Evolutionary conservation across 441 rosid genomes (phyloP).

Genomic region (Melastoma candidum): DNA sequence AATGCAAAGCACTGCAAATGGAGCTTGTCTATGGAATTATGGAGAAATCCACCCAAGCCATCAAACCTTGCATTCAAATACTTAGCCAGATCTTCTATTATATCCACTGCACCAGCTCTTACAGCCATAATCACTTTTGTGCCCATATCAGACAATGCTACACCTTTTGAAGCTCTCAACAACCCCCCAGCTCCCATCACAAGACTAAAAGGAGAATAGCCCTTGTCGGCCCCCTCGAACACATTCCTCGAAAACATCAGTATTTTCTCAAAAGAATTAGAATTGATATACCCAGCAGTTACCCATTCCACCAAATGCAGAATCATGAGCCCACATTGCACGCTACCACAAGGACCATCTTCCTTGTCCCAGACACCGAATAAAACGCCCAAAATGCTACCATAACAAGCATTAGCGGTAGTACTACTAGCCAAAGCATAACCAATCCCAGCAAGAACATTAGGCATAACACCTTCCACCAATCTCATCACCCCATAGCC

Average conservation of each 20-base stretch:
- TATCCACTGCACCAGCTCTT: constrained; percentile 48
- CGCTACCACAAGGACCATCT: constrained; percentile 37
- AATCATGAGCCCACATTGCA: constrained; percentile 62
- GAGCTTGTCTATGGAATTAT: constrained; percentile 24
- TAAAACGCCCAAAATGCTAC: constrained; percentile 38
- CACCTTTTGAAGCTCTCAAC: constrained; percentile 50
- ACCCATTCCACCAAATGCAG: constrained; percentile 84
- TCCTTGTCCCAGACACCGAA: constrained; percentile 57
- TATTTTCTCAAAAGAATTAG: constrained; percentile 34
- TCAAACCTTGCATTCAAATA: constrained; percentile 29
- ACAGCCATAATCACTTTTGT: constrained; percentile 34
- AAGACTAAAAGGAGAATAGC: constrained; percentile 38
- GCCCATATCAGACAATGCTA: constrained; percentile 26
- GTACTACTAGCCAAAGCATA: constrained; percentile 61
- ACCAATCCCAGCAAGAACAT: constrained; percentile 81
- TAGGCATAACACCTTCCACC: constrained; percentile 20
- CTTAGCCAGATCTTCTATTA: constrained; percentile 35
- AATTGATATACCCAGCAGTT: constrained; percentile 47
- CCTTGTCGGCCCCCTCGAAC: constrained; percentile 34
- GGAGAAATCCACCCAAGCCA: constrained; percentile 17
- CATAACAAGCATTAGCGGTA: constrained; percentile 24
- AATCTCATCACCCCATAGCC: constrained; percentile 29
- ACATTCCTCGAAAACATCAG: constrained; percentile 26
- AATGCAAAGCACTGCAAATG: constrained; percentile 55
- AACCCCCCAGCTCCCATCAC: constrained; percentile 75